A percentile compares a stretch with the other conserved stretches of the same genome.
Evolutionary conservation across 2,329 filamentous ascomycete genomes (phyloP).

Genomic region (Onygenales sp.): DNA sequence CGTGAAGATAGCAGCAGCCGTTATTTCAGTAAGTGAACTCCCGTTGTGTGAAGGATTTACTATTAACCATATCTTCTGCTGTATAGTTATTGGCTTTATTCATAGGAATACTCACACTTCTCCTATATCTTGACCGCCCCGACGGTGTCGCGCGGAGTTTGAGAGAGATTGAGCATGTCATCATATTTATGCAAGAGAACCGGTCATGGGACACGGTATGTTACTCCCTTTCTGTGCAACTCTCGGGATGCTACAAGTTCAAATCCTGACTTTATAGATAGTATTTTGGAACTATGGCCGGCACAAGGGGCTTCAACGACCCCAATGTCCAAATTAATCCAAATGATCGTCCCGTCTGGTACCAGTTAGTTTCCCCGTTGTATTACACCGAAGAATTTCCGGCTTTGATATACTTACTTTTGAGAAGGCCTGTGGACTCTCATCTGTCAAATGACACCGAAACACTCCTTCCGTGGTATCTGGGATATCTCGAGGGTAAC

Average conservation of each 20-base stretch:
- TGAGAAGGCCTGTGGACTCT: conserved; percentile 26
- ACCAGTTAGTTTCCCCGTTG: conserved; percentile 31
- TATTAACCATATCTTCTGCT: neutral
- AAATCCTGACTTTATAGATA: conserved; percentile 16
- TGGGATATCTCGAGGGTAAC: conserved; percentile 45
- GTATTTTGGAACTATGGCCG: conserved; percentile 49
- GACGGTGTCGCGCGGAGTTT: conserved; percentile 29
- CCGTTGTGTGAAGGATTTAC: neutral
- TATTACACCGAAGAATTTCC: neutral
- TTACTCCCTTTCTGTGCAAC: neutral
- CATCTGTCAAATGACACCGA: conserved; percentile 33
- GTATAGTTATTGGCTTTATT: neutral
- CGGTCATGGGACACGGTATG: conserved; percentile 30
- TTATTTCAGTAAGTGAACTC: neutral
- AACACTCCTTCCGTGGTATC: conserved; percentile 43
- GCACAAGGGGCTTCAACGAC: conserved; percentile 46
- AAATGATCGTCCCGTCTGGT: conserved; percentile 36
- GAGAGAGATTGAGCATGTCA: conserved; percentile 47
- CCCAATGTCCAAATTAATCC: conserved; percentile 45
- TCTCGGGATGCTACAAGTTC: neutral
- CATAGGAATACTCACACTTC: neutral
- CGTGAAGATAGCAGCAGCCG: neutral
- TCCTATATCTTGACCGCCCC: neutral
- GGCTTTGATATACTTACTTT: neutral
- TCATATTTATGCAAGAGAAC: conserved; percentile 50